Evolutionary conservation across 1,284 basidiomycete genomes (phyloP), one percentile per base, ranked within the genome.

Genomic region (Austropuccinia psidii): DNA sequence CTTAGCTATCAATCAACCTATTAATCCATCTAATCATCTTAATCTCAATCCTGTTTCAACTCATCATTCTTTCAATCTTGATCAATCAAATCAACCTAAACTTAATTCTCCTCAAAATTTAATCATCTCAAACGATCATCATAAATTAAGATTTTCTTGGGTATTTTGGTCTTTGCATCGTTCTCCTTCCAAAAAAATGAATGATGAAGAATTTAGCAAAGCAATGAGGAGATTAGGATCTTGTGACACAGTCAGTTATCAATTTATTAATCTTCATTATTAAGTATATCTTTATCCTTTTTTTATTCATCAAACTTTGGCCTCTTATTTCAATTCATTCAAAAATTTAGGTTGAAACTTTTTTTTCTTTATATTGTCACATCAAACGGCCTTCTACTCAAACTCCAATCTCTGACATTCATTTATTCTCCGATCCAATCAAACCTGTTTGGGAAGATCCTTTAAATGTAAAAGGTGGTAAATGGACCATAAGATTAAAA

Each of bases 401-500:
- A 33, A 83, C 85, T 27, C 89, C 90, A 21, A 91, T 90, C 4
- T 90, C 90, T 6, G 90, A 91, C 81, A 90, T 90, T 76, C 86
- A 93, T 60, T 85, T 93, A 75, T 93, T 93, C 82, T 90, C 91
- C 79, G 83, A 86, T 2, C 88, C 88, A 58, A 84, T 93, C 67
- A 85, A 90, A 73, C 91, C 91, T 0, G 89, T 93, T 8, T 93
- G 91, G 91, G 91, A 93, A 80, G 91, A 93, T 81, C 90, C 90
- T 1, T 83, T 91, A 70, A 93, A 93, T 80, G 82, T 88, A 64
- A 80, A 85, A n/a, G 91, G 91, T 33, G 91, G 91, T n/a, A 93
- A 93, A 82, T 93, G 91, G 90, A 90, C 90, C 76, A 86, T 93
- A 75, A 88, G 91, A 75, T 84, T 93, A 61, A 86, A 86, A 79